A percentile compares a stretch with the other conserved stretches of the same genome.
Evolutionary conservation across 257 asterid species (phyloP).

Genomic region (Eustoma russellianum): DNA sequence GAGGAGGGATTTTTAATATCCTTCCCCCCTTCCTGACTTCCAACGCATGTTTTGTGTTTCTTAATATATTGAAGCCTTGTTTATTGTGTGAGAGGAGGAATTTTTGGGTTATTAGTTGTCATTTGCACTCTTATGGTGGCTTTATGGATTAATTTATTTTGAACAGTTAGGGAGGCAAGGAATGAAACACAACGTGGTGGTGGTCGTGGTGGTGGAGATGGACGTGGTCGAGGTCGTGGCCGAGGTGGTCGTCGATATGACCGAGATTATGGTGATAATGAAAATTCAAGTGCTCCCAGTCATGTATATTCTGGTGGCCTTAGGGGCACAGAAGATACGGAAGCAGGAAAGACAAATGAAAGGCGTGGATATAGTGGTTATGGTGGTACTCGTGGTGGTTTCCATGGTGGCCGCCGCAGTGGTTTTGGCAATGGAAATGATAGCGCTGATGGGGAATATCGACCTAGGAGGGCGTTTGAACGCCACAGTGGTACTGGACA

Average conservation of each 20-base stretch:
- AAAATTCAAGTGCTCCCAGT: conserved; percentile 12
- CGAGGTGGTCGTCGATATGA: conserved; percentile 22
- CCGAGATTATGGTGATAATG: conserved; percentile 18
- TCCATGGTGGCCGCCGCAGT: conserved; percentile 28
- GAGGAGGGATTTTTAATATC: no score
- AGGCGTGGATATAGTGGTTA: conserved; percentile 22
- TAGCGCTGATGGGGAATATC: conserved; percentile 20
- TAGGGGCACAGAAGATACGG: conserved; percentile 22
- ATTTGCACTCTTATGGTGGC: no score
- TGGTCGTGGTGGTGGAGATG: conserved; percentile 24
- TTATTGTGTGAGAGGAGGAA: no score
- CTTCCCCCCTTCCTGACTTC: no score
- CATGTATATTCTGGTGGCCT: conserved; percentile 24
- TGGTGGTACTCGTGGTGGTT: conserved; percentile 28
- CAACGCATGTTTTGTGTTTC: no score
- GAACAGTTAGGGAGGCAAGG: conserved; percentile 13
- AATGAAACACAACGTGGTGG: conserved; percentile 20
- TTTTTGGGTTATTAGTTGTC: no score
- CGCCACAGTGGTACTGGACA: conserved; percentile 39
- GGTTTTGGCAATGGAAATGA: conserved; percentile 26
- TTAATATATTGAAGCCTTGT: no score
- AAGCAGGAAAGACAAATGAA: conserved; percentile 19
- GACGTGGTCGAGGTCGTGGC: conserved; percentile 29
- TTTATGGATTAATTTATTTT: background rate
- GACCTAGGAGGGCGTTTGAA: conserved; percentile 21